Evolutionary conservation across 768 basidiomycete genomes (phyloP).

Genomic region (Rhizopogon vulgaris): DNA sequence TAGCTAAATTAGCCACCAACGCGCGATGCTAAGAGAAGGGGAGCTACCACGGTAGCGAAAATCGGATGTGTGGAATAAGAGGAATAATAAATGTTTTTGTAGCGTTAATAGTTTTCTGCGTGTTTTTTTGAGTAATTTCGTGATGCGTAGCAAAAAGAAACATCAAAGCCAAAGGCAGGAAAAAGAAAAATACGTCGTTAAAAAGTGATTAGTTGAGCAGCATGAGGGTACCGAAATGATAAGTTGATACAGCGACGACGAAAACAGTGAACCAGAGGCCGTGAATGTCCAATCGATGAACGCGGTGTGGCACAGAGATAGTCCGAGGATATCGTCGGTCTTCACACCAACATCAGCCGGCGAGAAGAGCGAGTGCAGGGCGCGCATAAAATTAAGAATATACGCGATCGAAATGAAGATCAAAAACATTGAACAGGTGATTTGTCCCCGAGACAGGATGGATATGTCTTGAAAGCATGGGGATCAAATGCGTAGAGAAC

Average conservation of each 20-base stretch:
- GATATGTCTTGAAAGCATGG: constrained; percentile 49
- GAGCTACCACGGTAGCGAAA: neutral
- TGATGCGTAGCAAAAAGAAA: constrained; percentile 24
- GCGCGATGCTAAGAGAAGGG: constrained; percentile 5
- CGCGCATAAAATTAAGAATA: constrained; percentile 22
- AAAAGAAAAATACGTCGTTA: constrained; percentile 27
- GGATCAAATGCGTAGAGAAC: constrained; percentile 20
- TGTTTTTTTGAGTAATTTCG: constrained; percentile 33
- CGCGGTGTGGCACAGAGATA: constrained; percentile 21
- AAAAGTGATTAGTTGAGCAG: constrained; percentile 29
- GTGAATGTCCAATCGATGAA: constrained; percentile 33
- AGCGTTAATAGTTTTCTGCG: constrained; percentile 28
- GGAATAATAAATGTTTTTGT: constrained; percentile 43
- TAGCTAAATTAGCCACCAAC: constrained; percentile 16
- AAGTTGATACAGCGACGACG: constrained; percentile 27
- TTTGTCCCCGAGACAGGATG: constrained; percentile 52
- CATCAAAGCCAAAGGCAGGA: constrained; percentile 27
- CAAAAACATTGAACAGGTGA: constrained; percentile 22
- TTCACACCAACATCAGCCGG: constrained; percentile 7
- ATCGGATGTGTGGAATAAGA: constrained; percentile 10
- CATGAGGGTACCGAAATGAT: constrained; percentile 23
- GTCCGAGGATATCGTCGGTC: constrained; percentile 27
- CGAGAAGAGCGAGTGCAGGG: constrained; percentile 9
- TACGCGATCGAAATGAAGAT: constrained; percentile 22
- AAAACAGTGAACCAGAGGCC: constrained; percentile 20